phyloP scores from a whole-genome alignment of 2,329 filamentous ascomycete genomes.

The Colletotrichum sp. region DNA sequence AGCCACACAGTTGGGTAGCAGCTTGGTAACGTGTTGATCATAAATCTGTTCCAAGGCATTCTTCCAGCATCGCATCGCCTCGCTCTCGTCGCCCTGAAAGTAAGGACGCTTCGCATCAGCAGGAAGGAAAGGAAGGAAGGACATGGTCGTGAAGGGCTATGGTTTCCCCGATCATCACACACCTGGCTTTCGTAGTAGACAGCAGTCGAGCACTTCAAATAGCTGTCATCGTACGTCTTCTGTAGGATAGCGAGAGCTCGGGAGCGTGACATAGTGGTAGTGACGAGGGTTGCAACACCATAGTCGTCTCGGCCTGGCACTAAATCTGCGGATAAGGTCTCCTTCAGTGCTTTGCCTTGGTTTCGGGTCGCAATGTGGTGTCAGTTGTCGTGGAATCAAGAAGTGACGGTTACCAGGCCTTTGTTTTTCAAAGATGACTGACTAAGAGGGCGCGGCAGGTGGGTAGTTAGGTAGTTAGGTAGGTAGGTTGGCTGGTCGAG shows the following conservation, averaged over 20 bases:
- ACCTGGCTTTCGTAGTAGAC: slow-evolving; percentile 97
- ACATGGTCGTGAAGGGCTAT: background rate
- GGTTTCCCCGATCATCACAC: slow-evolving; percentile 24
- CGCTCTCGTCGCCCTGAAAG: slow-evolving; percentile 81
- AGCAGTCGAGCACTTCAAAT: slow-evolving; percentile 91
- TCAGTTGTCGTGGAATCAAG: background rate
- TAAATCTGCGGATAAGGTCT: background rate
- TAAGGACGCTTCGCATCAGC: background rate
- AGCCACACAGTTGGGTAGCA: slow-evolving; percentile 71
- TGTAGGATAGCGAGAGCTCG: slow-evolving; percentile 76
- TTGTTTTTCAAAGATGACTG: background rate
- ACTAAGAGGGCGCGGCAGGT: background rate
- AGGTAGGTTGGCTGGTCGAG: background rate
- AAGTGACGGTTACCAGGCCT: background rate
- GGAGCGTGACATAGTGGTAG: slow-evolving; percentile 55
- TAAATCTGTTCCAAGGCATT: slow-evolving; percentile 87
- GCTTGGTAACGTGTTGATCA: slow-evolving; percentile 80
- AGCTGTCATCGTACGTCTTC: slow-evolving; percentile 97
- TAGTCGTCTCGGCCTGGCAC: background rate
- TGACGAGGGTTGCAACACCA: slow-evolving; percentile 4
- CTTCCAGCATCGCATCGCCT: slow-evolving; percentile 91
- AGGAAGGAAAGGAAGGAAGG: background rate
- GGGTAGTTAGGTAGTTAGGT: background rate
- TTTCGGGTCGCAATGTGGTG: background rate
- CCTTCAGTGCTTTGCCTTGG: background rate